These are phyloP conservation scores for Sporisorium scitamineum DNA, from an alignment of 1,284 basidiomycete species.

Conservation along the genomic window DNA sequence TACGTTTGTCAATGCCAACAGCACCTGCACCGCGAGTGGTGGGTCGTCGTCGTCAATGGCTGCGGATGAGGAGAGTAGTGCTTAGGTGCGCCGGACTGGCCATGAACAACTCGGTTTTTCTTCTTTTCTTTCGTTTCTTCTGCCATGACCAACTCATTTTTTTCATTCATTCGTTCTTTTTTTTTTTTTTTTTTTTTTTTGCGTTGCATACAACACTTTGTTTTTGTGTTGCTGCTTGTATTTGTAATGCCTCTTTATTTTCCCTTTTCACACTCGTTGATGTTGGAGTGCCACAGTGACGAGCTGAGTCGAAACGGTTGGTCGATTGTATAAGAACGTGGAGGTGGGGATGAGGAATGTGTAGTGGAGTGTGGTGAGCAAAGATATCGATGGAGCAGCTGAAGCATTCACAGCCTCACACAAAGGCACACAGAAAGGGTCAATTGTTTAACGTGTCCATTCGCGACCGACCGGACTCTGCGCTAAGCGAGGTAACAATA, in stretches of 20 bases:
- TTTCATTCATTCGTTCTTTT: not conserved
- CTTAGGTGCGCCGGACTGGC: not conserved
- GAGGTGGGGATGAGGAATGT: too few species aligned
- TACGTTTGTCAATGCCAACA: conserved; percentile 25
- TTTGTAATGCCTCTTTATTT: not conserved
- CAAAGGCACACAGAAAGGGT: not conserved
- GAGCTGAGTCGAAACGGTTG: too few species aligned
- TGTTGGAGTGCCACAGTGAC: not conserved
- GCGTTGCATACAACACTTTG: too few species aligned
- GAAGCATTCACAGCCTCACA: too few species aligned
- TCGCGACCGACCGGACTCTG: too few species aligned
- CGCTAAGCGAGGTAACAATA: conserved; percentile 63
- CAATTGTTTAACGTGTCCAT: not conserved
- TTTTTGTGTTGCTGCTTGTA: not conserved
- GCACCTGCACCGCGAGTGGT: not conserved
- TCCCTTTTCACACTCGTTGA: not conserved
- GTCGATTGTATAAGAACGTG: too few species aligned
- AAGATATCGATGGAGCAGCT: too few species aligned
- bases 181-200: not conserved
- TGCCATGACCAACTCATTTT: not conserved
- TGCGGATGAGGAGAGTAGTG: conserved; percentile 1
- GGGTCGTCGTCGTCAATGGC: not conserved
- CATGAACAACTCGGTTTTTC: not conserved
- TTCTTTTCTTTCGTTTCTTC: not conserved
- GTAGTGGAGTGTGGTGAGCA: too few species aligned